Percentiles rank a stretch among this genome's conserved stretches.
Evolutionary conservation across 2,329 filamentous ascomycete genomes (phyloP).

Genomic region (Colletotrichum gloeosporioides): DNA sequence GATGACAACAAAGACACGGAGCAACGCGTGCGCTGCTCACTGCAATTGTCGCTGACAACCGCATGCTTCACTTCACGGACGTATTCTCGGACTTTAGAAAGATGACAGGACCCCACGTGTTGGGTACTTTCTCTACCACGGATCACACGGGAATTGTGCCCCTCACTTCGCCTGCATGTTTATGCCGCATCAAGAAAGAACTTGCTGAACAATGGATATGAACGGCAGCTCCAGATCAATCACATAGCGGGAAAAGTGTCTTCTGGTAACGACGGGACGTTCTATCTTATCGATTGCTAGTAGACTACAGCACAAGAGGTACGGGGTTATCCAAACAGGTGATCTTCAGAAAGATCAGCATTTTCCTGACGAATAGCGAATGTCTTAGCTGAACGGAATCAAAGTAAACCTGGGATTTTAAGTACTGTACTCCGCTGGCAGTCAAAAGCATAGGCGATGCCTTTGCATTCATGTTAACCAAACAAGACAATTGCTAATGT

Average conservation of each 20-base stretch:
- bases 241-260: neutral
- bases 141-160: neutral
- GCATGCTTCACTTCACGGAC: neutral
- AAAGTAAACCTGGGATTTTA: rapidly evolving
- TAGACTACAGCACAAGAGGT: neutral
- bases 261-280: neutral
- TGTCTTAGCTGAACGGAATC: neutral
- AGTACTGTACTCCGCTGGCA: neutral
- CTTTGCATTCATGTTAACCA: neutral
- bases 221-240: neutral
- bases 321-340: neutral
- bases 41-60: neutral
- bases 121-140: neutral
- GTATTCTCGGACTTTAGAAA: neutral
- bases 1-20: neutral
- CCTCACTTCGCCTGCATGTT: neutral
- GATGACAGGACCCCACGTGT: neutral
- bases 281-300: neutral
- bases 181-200: neutral
- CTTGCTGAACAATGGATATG: neutral
- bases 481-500: neutral
- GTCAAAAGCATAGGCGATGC: neutral
- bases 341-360: neutral
- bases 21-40: neutral
- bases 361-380: neutral